Base-by-base conservation (phyloP, 2,329 filamentous ascomycete genomes). In the Penicillium decumbens region DNA sequence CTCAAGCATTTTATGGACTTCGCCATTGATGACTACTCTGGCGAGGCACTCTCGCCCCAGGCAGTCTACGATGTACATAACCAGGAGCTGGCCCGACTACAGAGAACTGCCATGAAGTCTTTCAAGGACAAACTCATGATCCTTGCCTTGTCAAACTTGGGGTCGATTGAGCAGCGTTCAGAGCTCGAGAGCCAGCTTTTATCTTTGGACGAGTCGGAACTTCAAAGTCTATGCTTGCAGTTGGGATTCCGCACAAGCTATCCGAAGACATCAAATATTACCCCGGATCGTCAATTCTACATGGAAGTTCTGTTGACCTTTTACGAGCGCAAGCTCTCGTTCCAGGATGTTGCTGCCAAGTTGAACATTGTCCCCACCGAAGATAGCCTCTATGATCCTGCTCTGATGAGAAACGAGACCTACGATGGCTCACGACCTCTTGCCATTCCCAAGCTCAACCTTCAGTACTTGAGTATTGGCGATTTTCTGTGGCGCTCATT, bases 401-500 rank as follows among this genome's bases (percentile, higher is more conserved):
- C 83, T 24, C 80, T 95, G 45, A 72, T 91, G 48, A 82, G 89
- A 50, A 92, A 92, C 49, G 91, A 96, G 62, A 79, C 78, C 6
- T 97, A 96, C 62, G 86, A 95, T 67, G 91, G 91, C 24, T 90
- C 89, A 23, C 82, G 82, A 41, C 91, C 93, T 4, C 77, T 98
- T 50, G 89, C 93, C 2, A 83, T 98, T 38, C 93, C 93, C 2
- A 98, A 98, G 67, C 73, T 97, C 40, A 98, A 96, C 61, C 75
- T 98, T 25, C 93, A 98, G 65, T 98, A 98, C 69, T 77, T 98
- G 12, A 95, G 91, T 2, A 83, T 95, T 43, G 90, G 90, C 2
- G 93, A 98, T 69, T 98, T 98, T 61, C 74, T 98, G n/a, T 98
- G 91, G 90, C 82, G 95, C 54, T 90, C 92, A 0, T 85, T 97